Conservation (phyloP, 2,329 filamentous ascomycete genomes). For the Colletotrichum noveboracense region DNA sequence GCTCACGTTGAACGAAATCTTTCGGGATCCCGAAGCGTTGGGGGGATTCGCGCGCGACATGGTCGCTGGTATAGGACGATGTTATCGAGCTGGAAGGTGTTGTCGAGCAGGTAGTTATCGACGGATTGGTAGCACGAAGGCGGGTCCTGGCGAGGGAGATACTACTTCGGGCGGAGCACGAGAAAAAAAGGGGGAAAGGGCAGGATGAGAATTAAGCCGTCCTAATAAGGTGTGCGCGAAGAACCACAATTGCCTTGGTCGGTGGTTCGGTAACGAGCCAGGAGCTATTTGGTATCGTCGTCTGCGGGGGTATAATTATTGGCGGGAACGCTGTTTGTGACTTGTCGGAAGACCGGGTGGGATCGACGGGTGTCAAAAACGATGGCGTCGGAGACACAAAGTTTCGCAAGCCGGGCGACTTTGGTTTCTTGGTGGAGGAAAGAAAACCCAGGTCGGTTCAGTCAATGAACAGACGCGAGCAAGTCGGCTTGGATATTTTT, state of each 20-base stretch:
- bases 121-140: neutral
- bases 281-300: conserved; percentile 3
- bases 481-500: neutral
- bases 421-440: neutral
- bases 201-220: conserved; percentile 14
- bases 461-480: conserved; percentile 20
- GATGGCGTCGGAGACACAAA: conserved; percentile 2
- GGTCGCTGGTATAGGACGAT: conserved; percentile 24
- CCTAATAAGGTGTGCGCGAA: conserved; percentile 2
- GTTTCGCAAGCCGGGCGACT: neutral
- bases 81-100: conserved; percentile 1
- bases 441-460: conserved; percentile 6
- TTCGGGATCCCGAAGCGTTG: conserved; percentile 72
- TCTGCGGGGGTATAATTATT: conserved; percentile 16
- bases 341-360: conserved; percentile 11
- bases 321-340: conserved; percentile 5
- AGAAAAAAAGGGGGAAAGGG: neutral
- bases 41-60: conserved; percentile 65
- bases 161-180: conserved; percentile 5
- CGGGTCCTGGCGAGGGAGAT: conserved; percentile 11
- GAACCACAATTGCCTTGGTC: conserved; percentile 13
- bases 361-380: conserved; percentile 11
- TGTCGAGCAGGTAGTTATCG: conserved; percentile 1
- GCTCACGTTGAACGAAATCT: conserved; percentile 99
- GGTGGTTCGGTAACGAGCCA: conserved; percentile 9